phyloP scores from a whole-genome alignment of 1,284 basidiomycete genomes.

The Ceratobasidium sp. region DNA sequence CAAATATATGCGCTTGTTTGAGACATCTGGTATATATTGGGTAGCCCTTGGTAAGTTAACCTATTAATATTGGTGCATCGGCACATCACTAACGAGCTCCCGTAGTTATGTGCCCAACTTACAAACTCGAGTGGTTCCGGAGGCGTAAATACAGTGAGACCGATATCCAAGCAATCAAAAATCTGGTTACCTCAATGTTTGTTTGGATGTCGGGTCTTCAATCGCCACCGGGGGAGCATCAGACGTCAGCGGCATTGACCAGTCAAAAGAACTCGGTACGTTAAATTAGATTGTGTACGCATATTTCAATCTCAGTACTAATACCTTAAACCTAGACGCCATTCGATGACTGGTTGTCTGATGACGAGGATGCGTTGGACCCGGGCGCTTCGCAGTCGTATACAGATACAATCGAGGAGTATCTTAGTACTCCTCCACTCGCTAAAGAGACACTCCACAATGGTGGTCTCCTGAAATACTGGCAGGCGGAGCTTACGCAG shows the following conservation, averaged over 20 bases:
- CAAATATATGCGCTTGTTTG: conserved; percentile 33
- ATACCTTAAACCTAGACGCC: background rate
- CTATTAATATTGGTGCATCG: no score
- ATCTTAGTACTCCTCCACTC: background rate
- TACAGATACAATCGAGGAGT: no score
- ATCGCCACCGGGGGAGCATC: background rate
- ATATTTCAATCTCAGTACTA: background rate
- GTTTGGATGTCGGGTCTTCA: conserved; percentile 2
- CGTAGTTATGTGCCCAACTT: conserved; percentile 11
- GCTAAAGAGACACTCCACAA: background rate
- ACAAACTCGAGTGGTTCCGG: conserved; percentile 23
- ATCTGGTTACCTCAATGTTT: background rate
- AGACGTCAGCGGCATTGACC: background rate
- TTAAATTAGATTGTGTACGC: background rate
- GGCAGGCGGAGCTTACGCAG: background rate
- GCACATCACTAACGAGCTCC: background rate
- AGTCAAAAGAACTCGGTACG: background rate
- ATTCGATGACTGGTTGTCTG: background rate
- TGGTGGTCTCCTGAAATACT: background rate
- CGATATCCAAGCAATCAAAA: background rate
- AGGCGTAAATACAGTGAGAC: background rate
- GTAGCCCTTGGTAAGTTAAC: conserved; percentile 7
- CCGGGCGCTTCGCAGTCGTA: no score
- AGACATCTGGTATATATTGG: conserved; percentile 24
- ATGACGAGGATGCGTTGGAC: no score